Conservation (phyloP, 2,329 filamentous ascomycete species). For the Pseudofabraea citricarpa region DNA sequence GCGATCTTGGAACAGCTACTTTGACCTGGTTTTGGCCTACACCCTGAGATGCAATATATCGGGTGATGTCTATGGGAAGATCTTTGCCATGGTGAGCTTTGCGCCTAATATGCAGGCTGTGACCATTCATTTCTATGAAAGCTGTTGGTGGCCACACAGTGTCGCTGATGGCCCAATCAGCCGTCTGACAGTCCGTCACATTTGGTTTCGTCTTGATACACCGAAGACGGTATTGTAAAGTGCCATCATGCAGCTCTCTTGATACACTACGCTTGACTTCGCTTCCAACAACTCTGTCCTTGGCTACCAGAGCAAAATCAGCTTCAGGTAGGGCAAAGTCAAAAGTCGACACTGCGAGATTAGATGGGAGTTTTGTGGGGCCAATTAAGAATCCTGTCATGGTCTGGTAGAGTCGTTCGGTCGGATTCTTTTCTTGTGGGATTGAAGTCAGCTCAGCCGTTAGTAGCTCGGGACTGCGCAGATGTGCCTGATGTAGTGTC, state of each 20-base stretch:
- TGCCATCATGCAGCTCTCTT: conserved; percentile 41
- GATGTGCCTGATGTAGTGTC: conserved; percentile 54
- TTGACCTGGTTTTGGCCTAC: conserved; percentile 13
- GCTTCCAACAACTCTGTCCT: conserved; percentile 13
- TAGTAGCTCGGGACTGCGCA: conserved; percentile 45
- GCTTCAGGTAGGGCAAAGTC: conserved; percentile 23
- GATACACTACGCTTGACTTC: conserved; percentile 20
- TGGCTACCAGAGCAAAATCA: conserved; percentile 17
- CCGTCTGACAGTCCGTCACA: conserved; percentile 27
- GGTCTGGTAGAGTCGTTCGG: conserved; percentile 45
- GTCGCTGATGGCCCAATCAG: conserved; percentile 58
- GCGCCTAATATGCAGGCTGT: conserved; percentile 52
- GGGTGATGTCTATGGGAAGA: conserved; percentile 69
- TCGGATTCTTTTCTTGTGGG: conserved; percentile 19
- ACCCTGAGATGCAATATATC: conserved; percentile 25
- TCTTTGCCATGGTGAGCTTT: conserved; percentile 73
- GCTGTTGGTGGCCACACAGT: conserved; percentile 68
- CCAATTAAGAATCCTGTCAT: conserved; percentile 44
- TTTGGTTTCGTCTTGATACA: conserved; percentile 43
- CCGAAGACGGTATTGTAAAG: conserved; percentile 62
- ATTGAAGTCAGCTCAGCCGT: conserved; percentile 12
- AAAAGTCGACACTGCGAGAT: conserved; percentile 30
- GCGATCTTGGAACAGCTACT: conserved; percentile 16
- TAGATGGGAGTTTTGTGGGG: conserved; percentile 33
- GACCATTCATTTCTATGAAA: conserved; percentile 63